A percentile compares a stretch with the other conserved stretches of the same genome.
Evolutionary conservation across 139 green algal genomes (phyloP).

Genomic region (Klebsormidium nitens): DNA sequence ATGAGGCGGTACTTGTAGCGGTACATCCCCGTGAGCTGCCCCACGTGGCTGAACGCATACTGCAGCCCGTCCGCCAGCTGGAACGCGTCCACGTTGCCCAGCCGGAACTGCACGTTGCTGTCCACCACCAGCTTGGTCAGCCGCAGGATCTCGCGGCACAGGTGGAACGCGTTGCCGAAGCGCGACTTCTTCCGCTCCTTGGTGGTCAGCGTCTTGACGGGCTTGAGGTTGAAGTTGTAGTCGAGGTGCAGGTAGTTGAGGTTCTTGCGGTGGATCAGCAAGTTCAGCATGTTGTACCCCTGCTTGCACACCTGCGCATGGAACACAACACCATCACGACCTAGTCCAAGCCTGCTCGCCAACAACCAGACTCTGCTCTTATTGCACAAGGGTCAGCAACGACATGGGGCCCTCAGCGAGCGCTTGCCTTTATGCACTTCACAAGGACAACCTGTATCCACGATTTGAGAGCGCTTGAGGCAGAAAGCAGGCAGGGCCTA

Average conservation of each 20-base stretch:
- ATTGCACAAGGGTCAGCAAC: too few species aligned
- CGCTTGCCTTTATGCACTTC: too few species aligned
- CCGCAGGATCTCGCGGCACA: slow-evolving; percentile 97
- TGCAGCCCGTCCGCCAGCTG: slow-evolving; percentile 98
- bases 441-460: too few species aligned
- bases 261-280: slow-evolving; percentile 99
- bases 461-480: too few species aligned
- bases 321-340: too few species aligned
- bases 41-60: slow-evolving; percentile 98
- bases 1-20: slow-evolving; percentile 99
- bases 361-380: too few species aligned
- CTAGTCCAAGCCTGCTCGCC: too few species aligned
- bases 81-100: slow-evolving; percentile 99
- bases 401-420: too few species aligned
- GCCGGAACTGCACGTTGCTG: slow-evolving; percentile 77
- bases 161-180: slow-evolving; percentile 99
- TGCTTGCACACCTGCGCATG: slow-evolving; percentile 94
- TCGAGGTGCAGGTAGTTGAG: slow-evolving; percentile 98
- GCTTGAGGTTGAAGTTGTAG: slow-evolving; percentile 99
- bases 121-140: slow-evolving; percentile 92
- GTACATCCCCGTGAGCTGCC: slow-evolving; percentile 97
- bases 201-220: slow-evolving; percentile 99
- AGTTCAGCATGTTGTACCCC: slow-evolving; percentile 99
- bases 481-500: too few species aligned
- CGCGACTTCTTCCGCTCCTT: slow-evolving; percentile 99